Evolutionary conservation across 2,329 filamentous ascomycete genomes (phyloP), one percentile per base, ranked within the genome.

Genomic region (Xylaria sp.): DNA sequence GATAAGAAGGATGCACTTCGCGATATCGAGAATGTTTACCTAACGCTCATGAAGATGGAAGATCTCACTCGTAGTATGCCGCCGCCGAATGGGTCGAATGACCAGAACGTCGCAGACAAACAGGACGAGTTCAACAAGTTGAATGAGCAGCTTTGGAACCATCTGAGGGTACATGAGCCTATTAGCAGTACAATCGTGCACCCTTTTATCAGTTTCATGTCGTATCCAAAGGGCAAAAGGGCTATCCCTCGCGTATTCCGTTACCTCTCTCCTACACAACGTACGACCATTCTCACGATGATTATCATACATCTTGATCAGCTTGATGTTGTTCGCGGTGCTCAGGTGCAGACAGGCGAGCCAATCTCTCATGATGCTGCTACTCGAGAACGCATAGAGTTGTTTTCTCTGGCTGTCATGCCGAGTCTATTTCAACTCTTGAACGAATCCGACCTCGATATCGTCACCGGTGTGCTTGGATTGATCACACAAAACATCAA

Each of bases 161-260:
- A 92, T 67, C 87, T 97, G 59, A 97, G 97, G 83, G 93, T 99
- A 59, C 93, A 97, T 81, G 95, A 97, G 78, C 94, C 94, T 0
- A 96, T 97, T 74, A 91, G 88, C 33, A 87, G 84, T 54, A 93
- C 91, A 61, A 88, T 92, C 4, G 86, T 90, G 20, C 96, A 99
- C 79, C 96, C 96, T 0, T 99, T 99, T 81, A 97, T 99, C 74
- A 93, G 94, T 56, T 95, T 99, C 79, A 84, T 99, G 56, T 97
- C 94, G 4, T 97, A 96, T 77, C 89, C 91, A 74, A 99, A 99
- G 84, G 96, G 96, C 77, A 98, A 97, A 84, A 97, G 96, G 83
- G 93, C 93, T 1, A 93, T 99, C 69, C 94, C 94, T 59, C 93
- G 96, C 64, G 92, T 98, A 62, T 98, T 98, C 87, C 91, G 94